Evolutionary conservation across 2,329 filamentous ascomycete species (phyloP).

Genomic region (Cytospora paraplurivora): DNA sequence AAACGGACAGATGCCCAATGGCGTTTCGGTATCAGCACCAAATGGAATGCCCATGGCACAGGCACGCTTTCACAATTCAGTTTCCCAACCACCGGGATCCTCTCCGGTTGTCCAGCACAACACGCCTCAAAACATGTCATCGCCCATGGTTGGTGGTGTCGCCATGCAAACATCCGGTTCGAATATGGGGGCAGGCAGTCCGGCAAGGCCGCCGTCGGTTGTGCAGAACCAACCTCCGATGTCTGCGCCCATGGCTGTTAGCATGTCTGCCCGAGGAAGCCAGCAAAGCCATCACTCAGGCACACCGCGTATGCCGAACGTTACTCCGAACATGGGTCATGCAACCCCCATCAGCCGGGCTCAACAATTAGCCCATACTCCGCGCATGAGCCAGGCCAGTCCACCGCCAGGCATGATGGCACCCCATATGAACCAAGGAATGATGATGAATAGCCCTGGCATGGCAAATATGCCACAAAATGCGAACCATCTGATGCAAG

Average conservation of each 20-base stretch:
- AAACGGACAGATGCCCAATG: conserved; percentile 47
- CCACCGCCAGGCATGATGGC: conserved; percentile 62
- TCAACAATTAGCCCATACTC: conserved; percentile 53
- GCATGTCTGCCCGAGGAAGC: conserved; percentile 65
- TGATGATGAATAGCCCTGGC: conserved; percentile 55
- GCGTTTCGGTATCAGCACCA: conserved; percentile 37
- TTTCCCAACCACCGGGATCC: conserved; percentile 64
- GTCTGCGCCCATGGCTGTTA: conserved; percentile 61
- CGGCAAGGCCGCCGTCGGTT: conserved; percentile 66
- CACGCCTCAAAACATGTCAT: conserved; percentile 66
- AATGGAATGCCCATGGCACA: conserved; percentile 43
- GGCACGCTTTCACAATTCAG: conserved; percentile 55
- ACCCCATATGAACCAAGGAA: conserved; percentile 55
- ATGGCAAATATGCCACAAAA: conserved; percentile 45
- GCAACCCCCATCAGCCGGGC: conserved; percentile 60
- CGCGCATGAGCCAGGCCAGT: conserved; percentile 64
- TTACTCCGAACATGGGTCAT: conserved; percentile 63
- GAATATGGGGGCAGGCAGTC: conserved; percentile 65
- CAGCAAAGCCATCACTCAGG: conserved; percentile 66
- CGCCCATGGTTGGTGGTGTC: conserved; percentile 63
- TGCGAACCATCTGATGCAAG: conserved; percentile 44
- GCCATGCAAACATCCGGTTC: conserved; percentile 68
- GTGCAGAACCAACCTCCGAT: conserved; percentile 61
- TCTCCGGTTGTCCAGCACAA: conserved; percentile 68
- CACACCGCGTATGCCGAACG: conserved; percentile 63